Evolutionary conservation across 768 basidiomycete genomes (phyloP), one percentile per base, ranked within the genome.

Genomic region (Naematelia aurantialba): DNA sequence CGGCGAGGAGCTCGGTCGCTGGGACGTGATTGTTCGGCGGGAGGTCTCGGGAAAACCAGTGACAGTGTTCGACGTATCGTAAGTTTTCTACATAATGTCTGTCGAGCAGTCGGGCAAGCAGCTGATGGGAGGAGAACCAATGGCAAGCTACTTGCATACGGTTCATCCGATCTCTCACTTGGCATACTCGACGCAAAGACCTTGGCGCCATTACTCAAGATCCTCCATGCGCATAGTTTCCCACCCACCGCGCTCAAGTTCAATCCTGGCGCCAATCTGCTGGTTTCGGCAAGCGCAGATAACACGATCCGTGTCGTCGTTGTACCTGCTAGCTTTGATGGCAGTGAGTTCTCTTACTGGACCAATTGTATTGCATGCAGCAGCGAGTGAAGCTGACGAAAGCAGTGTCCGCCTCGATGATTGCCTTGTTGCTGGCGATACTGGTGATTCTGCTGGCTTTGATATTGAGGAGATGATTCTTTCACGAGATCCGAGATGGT

Each of bases 221-320:
- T 99, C 61, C 80, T 97, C 58, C 89, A 89, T 77, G 89, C 96
- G 0, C 94, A 98, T 76, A 91, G 93, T 60, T 91, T 98, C 76
- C 89, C 96, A 3, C 85, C 89, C 4, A 98, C 96, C 0, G 85
- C 88, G 3, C 78, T 99, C 56, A 84, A 83, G 59, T 99, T 99
- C 81, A 94, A 88, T 72, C 87, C 91, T 1, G 81, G 85, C 4
- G 85, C 87, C 12, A 84, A 81, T n/a, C 65, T 93, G 12, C 81
- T 99, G 2, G 83, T 93, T 19, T 90, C 90, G 4, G 93, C 89
- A 17, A 91, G 91, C 66, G 88, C 89, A 5, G 94, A 98, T 78
- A 91, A 89, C 74, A 85, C 87, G 1, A 79, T 97, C 19, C 84
- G 93, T 26, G 80, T 91, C 45, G 83, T 93, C 27, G 81, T 80